Evolutionary conservation across 352 stramenopile species (phyloP).

Genomic region (Nannochloropsis limnetica): DNA sequence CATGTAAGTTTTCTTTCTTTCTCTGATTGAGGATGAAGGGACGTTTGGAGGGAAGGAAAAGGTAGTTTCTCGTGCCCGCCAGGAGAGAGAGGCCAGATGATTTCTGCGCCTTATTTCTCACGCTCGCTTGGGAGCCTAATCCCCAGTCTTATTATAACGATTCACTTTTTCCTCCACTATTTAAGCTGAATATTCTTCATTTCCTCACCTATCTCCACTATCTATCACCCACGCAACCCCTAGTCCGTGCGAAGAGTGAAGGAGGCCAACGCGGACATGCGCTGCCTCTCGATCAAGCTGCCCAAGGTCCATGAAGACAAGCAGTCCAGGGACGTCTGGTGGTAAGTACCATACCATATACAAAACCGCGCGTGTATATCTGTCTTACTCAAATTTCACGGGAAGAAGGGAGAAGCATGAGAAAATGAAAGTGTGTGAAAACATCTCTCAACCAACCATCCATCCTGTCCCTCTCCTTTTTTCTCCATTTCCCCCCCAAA

Average conservation of each 20-base stretch:
- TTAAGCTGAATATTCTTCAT: background rate
- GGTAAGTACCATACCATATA: background rate
- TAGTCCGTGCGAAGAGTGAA: constrained; percentile 25
- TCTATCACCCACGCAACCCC: background rate
- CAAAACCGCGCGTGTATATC: background rate
- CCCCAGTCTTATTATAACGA: too few relatives aligned
- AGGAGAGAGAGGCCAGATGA: too few relatives aligned
- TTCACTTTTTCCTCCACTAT: background rate
- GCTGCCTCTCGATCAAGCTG: background rate
- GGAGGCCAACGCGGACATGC: constrained; percentile 16
- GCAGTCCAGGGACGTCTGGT: constrained; percentile 20
- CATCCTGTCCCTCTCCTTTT: background rate
- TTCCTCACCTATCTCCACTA: background rate
- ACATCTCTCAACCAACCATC: background rate
- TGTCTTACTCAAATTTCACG: background rate
- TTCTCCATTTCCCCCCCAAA: background rate
- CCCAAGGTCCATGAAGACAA: constrained; percentile 19
- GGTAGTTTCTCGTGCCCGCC: too few relatives aligned
- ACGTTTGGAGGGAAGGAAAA: background rate
- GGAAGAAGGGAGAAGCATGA: background rate
- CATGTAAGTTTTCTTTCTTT: background rate
- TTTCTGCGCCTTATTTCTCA: too few relatives aligned
- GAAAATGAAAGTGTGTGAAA: background rate
- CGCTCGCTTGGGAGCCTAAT: too few relatives aligned
- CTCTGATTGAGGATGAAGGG: background rate